Conservation (phyloP, 179 eudicot species). For the Vitellaria paradoxa region DNA sequence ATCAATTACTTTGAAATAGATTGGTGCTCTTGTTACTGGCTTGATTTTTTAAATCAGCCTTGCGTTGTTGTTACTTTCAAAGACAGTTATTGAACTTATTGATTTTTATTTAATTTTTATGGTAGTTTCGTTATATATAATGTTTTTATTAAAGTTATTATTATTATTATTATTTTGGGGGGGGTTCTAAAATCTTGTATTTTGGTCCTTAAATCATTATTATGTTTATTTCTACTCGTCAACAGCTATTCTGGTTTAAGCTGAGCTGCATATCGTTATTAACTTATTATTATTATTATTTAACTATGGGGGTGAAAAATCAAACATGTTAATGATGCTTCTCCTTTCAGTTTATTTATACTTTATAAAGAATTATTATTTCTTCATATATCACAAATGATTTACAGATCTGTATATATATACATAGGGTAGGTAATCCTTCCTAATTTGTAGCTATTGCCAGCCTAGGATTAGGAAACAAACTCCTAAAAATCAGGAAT, state of each 20-base stretch:
- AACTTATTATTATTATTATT: neutral
- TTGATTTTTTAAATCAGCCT: neutral
- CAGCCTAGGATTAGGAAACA: too few species aligned
- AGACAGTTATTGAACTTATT: neutral
- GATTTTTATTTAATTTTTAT: neutral
- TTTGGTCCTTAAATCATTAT: neutral
- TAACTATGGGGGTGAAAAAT: neutral
- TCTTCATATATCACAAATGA: too few species aligned
- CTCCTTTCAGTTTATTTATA: neutral
- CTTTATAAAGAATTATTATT: too few species aligned
- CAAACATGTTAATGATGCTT: slow-evolving; percentile 1
- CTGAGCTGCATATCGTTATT: neutral
- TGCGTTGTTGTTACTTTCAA: too few species aligned
- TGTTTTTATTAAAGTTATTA: too few species aligned
- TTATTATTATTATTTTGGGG: too few species aligned
- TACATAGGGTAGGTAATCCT: too few species aligned
- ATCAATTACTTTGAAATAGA: neutral
- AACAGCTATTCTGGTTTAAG: neutral
- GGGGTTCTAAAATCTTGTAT: neutral
- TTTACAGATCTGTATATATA: too few species aligned
- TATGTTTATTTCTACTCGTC: slow-evolving; percentile 1
- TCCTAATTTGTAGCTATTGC: too few species aligned
- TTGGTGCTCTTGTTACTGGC: too few species aligned
- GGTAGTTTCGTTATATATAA: too few species aligned
- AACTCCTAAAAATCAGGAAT: too few species aligned